Percentiles rank a stretch among this genome's conserved stretches.
Conservation (phyloP, 768 basidiomycete genomes). For the Cyclocybe aegerita region DNA sequence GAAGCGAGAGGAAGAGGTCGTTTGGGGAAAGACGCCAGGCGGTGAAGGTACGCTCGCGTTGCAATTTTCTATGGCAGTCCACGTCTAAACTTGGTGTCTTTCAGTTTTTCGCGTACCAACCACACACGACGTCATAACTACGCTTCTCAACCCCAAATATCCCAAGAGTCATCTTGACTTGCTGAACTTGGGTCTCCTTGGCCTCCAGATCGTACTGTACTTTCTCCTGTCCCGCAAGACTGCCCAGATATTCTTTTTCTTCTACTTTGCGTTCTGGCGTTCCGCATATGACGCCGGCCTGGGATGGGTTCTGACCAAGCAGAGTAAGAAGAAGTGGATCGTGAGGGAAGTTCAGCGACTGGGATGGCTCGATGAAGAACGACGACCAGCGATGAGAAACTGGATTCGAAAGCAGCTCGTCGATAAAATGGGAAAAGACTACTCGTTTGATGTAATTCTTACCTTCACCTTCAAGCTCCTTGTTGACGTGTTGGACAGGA, state of each 20-base stretch:
- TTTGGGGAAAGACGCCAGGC: constrained; percentile 85
- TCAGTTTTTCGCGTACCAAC: constrained; percentile 92
- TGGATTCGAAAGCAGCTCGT: constrained; percentile 89
- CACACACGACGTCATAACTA: constrained; percentile 86
- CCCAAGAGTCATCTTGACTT: constrained; percentile 90
- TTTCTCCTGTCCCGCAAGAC: constrained; percentile 54
- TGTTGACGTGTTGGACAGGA: constrained; percentile 45
- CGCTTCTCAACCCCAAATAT: constrained; percentile 77
- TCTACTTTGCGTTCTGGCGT: constrained; percentile 94
- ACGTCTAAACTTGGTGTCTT: constrained; percentile 4
- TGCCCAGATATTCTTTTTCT: constrained; percentile 70
- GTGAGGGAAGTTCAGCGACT: constrained; percentile 73
- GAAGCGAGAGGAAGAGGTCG: constrained; percentile 50
- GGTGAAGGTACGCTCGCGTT: constrained; percentile 62
- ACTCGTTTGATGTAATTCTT: constrained; percentile 80
- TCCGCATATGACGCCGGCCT: constrained; percentile 90
- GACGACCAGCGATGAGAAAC: constrained; percentile 57
- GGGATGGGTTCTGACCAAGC: constrained; percentile 91
- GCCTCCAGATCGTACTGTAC: constrained; percentile 76
- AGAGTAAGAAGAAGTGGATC: constrained; percentile 95
- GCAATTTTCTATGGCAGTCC: too few relatives aligned
- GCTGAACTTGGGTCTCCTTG: constrained; percentile 78
- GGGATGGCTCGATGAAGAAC: constrained; percentile 86
- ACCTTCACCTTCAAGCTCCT: constrained; percentile 4
- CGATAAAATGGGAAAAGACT: constrained; percentile 94